phyloP scores from a whole-genome alignment of 352 stramenopile genomes.

The Pythium rhizo-oryzae region DNA sequence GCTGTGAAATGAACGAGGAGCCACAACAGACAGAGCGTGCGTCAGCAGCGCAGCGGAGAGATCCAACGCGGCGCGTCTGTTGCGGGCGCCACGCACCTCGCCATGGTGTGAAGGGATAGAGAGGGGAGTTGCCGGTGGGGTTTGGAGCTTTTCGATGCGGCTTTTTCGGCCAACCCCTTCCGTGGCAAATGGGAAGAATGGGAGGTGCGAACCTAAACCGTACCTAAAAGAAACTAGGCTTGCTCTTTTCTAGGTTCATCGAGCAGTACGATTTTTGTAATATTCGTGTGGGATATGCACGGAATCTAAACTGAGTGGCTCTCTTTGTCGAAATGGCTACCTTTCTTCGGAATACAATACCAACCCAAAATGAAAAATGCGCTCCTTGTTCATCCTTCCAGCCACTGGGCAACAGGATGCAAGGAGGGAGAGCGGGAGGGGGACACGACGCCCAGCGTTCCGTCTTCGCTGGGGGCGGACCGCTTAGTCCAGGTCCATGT shows the following conservation, averaged over 20 bases:
- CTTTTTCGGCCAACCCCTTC: background rate
- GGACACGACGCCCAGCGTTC: background rate
- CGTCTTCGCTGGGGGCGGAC: background rate
- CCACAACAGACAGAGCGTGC: too few relatives aligned
- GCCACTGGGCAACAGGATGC: background rate
- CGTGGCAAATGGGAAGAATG: background rate
- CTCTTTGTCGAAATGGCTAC: constrained; percentile 13
- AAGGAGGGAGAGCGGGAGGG: background rate
- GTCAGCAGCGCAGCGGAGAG: background rate
- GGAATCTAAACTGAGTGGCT: background rate
- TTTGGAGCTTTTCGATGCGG: constrained; percentile 5
- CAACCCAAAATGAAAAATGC: constrained; percentile 27
- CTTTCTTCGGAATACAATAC: constrained; percentile 29
- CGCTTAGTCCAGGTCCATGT: constrained; percentile 89
- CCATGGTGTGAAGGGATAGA: constrained; percentile 8
- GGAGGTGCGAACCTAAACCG: constrained; percentile 8
- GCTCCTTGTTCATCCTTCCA: background rate
- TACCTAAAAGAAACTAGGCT: background rate
- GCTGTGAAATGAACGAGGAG: constrained; percentile 16
- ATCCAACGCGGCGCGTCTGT: background rate
- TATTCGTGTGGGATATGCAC: background rate
- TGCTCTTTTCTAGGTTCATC: background rate
- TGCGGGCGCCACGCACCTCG: constrained; percentile 15
- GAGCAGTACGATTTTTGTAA: background rate
- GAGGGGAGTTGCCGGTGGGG: background rate